Conservation (phyloP, 179 eudicot genomes). For the Carnegiea gigantea region DNA sequence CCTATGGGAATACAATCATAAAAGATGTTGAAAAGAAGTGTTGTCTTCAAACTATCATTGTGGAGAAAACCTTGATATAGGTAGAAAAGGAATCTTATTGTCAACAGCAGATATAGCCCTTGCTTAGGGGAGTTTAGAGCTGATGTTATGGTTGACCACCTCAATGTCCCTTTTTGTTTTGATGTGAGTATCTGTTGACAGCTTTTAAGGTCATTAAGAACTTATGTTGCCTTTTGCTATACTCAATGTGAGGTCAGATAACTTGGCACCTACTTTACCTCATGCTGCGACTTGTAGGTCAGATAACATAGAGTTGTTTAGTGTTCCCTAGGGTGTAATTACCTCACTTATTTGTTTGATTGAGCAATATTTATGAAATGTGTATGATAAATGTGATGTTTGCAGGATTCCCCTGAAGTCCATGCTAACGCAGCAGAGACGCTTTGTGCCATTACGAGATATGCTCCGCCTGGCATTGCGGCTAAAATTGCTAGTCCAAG, state of each 20-base stretch:
- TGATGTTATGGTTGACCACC: neutral
- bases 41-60: neutral
- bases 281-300: neutral
- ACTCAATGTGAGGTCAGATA: neutral
- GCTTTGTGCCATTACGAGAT: constrained; percentile 81
- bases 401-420: constrained; percentile 95
- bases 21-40: neutral
- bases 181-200: neutral
- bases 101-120: constrained; percentile 6
- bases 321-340: neutral
- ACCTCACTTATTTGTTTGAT: neutral
- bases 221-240: neutral
- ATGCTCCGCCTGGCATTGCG: constrained; percentile 84
- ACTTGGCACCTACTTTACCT: neutral
- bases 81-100: neutral
- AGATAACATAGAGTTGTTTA: neutral
- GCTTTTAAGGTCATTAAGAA: neutral
- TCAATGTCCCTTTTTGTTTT: neutral
- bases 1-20: neutral
- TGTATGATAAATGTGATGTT: constrained; percentile 16
- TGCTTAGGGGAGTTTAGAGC: neutral
- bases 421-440: constrained; percentile 98
- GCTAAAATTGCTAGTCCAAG: constrained; percentile 88
- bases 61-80: constrained; percentile 4
- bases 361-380: neutral